A percentile compares a stretch with the other conserved stretches of the same genome.
Evolutionary conservation across 2,329 filamentous ascomycete species (phyloP).

Genomic region (Grosmannia clavigera): DNA sequence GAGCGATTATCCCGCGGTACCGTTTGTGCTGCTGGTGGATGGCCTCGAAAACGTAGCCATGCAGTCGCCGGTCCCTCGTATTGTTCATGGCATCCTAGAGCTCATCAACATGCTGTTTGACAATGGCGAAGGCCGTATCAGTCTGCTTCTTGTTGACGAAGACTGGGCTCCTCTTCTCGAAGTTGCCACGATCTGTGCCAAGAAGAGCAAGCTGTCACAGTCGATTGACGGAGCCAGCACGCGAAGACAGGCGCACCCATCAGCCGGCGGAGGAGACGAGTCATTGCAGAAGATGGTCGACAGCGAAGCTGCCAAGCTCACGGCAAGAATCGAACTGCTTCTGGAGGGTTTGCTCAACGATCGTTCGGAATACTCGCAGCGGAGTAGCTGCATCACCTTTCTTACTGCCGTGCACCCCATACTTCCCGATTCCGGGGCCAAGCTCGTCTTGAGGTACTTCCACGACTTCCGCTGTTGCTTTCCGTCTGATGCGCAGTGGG

Average conservation of each 20-base stretch:
- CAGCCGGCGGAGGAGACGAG: conserved; percentile 10
- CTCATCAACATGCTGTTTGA: conserved; percentile 44
- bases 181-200: conserved; percentile 44
- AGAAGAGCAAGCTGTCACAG: conserved; percentile 13
- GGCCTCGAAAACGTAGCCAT: conserved; percentile 40
- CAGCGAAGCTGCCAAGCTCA: conserved; percentile 31
- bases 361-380: conserved; percentile 45
- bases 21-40: conserved; percentile 45
- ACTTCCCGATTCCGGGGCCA: conserved; percentile 52
- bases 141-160: conserved; percentile 47
- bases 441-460: conserved; percentile 54
- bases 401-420: conserved; percentile 49
- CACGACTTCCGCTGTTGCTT: conserved; percentile 58
- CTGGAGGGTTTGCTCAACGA: conserved; percentile 24
- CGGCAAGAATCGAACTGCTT: conserved; percentile 37
- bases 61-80: conserved; percentile 30
- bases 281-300: conserved; percentile 26
- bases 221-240: not conserved
- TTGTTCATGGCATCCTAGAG: conserved; percentile 34
- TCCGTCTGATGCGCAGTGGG: conserved; percentile 58
- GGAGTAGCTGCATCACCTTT: conserved; percentile 53
- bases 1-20: conserved; percentile 47
- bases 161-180: conserved; percentile 52
- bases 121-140: conserved; percentile 38
- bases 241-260: not conserved